Evolutionary conservation across 352 stramenopile species (phyloP), one percentile per base, ranked within the genome.

Genomic region (Pythium folliculosum): DNA sequence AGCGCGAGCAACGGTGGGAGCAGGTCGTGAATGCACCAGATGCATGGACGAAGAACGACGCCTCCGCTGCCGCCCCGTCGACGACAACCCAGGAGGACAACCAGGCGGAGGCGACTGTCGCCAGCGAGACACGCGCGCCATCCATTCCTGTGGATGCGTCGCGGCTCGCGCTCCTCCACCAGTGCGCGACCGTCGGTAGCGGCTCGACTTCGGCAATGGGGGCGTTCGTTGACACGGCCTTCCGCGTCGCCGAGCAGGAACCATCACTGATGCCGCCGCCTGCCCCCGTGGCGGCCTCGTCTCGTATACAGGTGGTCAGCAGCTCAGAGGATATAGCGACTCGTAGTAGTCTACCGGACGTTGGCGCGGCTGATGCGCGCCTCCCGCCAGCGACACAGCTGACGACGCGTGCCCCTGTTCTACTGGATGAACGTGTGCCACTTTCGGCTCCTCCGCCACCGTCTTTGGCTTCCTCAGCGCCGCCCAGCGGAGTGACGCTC

Each of bases 1-100:
- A 89, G 58, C 80, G 86, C 2, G 80, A 90, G 66, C 75, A 82
- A 43, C 82, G 84, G 7, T 92, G 84, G 84, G 82, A 83, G 53
- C 63, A 70, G 2, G 81, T 90, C 7, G 82, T 93, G 3, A 86
- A 90, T 44, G 27, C 61, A 6, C 70, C 72, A 0, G 73, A 78
- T 30, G 53, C 53, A 14, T 63, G 52, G 37, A 56, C 45, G 1
- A 44, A 12, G 13, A 35, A 53, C 13, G 69, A 65, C 9, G 69
- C 52, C n/a, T 37, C 17, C 19, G 12, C 38, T 5, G 19, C 22
- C 50, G 17, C 44, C 5, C 5, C 9, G 6, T 19, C 38, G 17
- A 23, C 3, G 3, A 5, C 35, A 47, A 6, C 4, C 40, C 10
- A 47, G 40, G 40, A 47, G 14, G 58, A 71, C 27, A 83, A 82